Evolutionary conservation across 2,329 filamentous ascomycete genomes (phyloP), one percentile per base, ranked within the genome.

Genomic region (Davidsoniella neocaledoniae): DNA sequence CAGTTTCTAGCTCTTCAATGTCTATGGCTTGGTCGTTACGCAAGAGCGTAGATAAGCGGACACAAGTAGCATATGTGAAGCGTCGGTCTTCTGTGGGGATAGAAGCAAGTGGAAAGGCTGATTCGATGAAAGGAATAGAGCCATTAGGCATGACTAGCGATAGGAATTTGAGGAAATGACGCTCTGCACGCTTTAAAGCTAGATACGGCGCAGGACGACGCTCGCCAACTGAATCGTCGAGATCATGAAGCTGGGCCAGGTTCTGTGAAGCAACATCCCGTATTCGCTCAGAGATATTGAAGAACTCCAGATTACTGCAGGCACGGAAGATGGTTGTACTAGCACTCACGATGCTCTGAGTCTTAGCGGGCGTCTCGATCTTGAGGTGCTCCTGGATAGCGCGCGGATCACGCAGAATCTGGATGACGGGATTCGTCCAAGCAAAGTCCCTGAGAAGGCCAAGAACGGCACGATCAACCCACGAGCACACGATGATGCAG

Each of bases 281-380:
- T 4, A 59, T 60, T 16, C 64, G 67, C 58, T 85, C 81, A 2
- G 79, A 79, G 14, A 83, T 66, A 56, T 86, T 86, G 66, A 79
- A 86, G 60, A 86, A 88, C 58, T 87, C 83, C 54, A 82, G 74
- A 56, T 84, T 86, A 9, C 79, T 80, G 58, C 79, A 84, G 1
- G 69, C 70, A 45, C 79, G 70, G 56, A 83, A 77, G 14, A 82
- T 71, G 2, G 70, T 65, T 19, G 68, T 70, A 55, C 72, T 76
- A 12, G 72, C 70, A 16, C 71, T 68, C 23, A 84, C 62, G 5
- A 85, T 67, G 43, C 74, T 74, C 41, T 69, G 66, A 1, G 81
- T 68, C 55, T 75, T 77, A 37, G 69, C 65, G 25, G 71, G 64
- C 46, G 78, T 70, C 56, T 68, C 68, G n/a, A 73, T 66, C 40